phyloP scores from a whole-genome alignment of 2,329 filamentous ascomycete species.

The Amylocarpus encephaloides region DNA sequence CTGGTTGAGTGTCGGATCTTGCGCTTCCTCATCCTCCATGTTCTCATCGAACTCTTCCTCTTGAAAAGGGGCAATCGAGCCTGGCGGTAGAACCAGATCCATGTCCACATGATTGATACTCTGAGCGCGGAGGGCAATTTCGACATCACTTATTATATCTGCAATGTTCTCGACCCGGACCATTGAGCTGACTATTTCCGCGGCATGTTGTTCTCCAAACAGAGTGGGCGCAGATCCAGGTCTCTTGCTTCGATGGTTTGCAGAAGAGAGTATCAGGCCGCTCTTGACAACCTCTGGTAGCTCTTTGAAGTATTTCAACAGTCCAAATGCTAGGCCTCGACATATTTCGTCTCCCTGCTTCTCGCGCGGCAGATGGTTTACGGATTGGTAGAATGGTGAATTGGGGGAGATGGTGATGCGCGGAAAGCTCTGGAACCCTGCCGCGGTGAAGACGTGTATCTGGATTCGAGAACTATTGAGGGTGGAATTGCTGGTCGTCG shows the following conservation, averaged over 20 bases:
- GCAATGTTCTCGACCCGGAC: slow-evolving; percentile 69
- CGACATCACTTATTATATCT: slow-evolving; percentile 67
- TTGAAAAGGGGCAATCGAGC: slow-evolving; percentile 59
- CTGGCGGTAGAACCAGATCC: slow-evolving; percentile 77
- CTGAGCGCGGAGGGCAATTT: slow-evolving; percentile 72
- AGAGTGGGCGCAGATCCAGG: slow-evolving; percentile 57
- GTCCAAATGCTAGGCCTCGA: slow-evolving; percentile 81
- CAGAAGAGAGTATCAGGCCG: slow-evolving; percentile 51
- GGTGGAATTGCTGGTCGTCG: slow-evolving; percentile 80
- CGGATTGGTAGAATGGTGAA: slow-evolving; percentile 83
- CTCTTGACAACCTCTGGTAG: slow-evolving; percentile 71
- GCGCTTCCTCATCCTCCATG: slow-evolving; percentile 58
- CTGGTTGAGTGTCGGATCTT: slow-evolving; percentile 57
- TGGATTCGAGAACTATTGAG: slow-evolving; percentile 90
- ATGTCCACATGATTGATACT: slow-evolving; percentile 80
- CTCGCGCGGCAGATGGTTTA: slow-evolving; percentile 83
- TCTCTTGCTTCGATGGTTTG: slow-evolving; percentile 40
- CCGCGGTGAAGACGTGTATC: slow-evolving; percentile 83
- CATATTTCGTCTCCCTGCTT: slow-evolving; percentile 94
- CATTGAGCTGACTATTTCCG: slow-evolving; percentile 82
- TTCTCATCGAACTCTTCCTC: slow-evolving; percentile 54
- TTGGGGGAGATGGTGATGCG: slow-evolving; percentile 90
- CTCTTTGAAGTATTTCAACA: slow-evolving; percentile 92
- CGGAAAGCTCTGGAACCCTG: slow-evolving; percentile 82
- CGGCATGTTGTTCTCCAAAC: slow-evolving; percentile 89